Percentiles rank a stretch among this genome's conserved stretches.
These are phyloP conservation scores for Penicillium arizonense DNA, from an alignment of 495 filamentous ascomycete genomes.

Conservation along the genomic window DNA sequence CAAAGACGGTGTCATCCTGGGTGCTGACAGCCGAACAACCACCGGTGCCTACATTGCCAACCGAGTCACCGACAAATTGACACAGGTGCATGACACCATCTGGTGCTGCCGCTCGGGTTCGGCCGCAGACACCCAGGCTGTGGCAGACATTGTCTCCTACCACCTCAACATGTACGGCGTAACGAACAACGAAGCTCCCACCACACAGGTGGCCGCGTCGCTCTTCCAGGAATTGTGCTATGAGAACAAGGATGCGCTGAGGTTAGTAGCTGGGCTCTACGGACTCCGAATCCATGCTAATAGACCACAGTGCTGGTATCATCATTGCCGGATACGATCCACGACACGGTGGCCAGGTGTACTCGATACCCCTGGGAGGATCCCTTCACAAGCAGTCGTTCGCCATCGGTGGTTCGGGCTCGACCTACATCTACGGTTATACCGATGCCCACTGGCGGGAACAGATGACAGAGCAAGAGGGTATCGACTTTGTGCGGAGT, in stretches of 20 bases:
- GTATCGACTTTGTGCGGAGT: conserved; percentile 89
- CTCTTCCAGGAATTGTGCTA: conserved; percentile 98
- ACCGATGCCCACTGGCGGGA: conserved; percentile 97
- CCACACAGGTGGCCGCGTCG: conserved; percentile 88
- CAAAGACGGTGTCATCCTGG: conserved; percentile 93
- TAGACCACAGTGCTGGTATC: conserved; percentile 72
- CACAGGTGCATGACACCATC: conserved; percentile 96
- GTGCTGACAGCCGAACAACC: conserved; percentile 96
- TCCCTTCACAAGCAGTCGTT: conserved; percentile 97
- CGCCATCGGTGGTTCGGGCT: conserved; percentile 93
- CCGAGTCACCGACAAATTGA: conserved; percentile 98
- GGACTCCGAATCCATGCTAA: conserved; percentile 18
- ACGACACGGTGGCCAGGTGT: conserved; percentile 91
- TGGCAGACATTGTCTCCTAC: conserved; percentile 96
- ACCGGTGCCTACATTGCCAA: conserved; percentile 99
- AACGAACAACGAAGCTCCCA: conserved; percentile 81
- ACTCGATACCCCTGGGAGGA: conserved; percentile 93
- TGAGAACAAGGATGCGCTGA: conserved; percentile 88
- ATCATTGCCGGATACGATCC: conserved; percentile 97
- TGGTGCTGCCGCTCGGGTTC: conserved; percentile 99
- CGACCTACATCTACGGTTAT: conserved; percentile 98
- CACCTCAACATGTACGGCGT: conserved; percentile 91
- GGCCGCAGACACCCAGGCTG: conserved; percentile 94
- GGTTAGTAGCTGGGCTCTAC: conserved; percentile 43
- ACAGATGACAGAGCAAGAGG: conserved; percentile 89